Conservation (phyloP, 1,139 yeast species). For the Nakaseomyces sp. region DNA sequence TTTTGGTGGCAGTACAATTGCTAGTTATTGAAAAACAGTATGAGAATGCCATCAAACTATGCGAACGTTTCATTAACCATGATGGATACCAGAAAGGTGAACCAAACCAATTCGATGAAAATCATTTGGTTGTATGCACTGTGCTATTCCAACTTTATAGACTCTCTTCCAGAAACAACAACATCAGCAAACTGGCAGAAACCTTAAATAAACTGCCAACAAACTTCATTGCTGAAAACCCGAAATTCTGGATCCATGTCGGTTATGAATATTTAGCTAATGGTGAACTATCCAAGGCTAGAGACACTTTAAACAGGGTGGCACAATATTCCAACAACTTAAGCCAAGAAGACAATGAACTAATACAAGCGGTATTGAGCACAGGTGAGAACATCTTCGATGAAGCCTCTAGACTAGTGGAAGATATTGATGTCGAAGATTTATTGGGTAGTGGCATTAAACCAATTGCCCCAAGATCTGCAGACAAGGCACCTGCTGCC, state of each 20-base stretch:
- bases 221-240: conserved; percentile 3
- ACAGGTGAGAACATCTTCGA: conserved; percentile 13
- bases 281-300: conserved; percentile 31
- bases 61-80: conserved; percentile 21
- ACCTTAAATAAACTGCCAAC: conserved; percentile 9
- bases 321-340: background rate
- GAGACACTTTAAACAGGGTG: conserved; percentile 15
- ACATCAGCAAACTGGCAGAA: conserved; percentile 16
- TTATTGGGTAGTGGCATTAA: conserved; percentile 35
- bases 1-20: conserved; percentile 24
- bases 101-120: conserved; percentile 6
- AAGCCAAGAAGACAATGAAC: conserved; percentile 10
- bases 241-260: conserved; percentile 37
- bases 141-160: conserved; percentile 24
- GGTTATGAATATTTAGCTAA: conserved; percentile 39
- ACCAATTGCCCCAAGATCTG: conserved; percentile 26
- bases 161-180: conserved; percentile 17
- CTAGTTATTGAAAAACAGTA: conserved; percentile 22
- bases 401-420: conserved; percentile 34
- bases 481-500: conserved; percentile 15
- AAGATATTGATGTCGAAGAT: conserved; percentile 35
- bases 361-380: conserved; percentile 13
- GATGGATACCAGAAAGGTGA: conserved; percentile 6
- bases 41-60: conserved; percentile 25
- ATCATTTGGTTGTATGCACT: conserved; percentile 15